Evolutionary conservation across 192 early-diverging fungal species (phyloP), one percentile per base, ranked within the genome.

Genomic region (Backusella sp.): DNA sequence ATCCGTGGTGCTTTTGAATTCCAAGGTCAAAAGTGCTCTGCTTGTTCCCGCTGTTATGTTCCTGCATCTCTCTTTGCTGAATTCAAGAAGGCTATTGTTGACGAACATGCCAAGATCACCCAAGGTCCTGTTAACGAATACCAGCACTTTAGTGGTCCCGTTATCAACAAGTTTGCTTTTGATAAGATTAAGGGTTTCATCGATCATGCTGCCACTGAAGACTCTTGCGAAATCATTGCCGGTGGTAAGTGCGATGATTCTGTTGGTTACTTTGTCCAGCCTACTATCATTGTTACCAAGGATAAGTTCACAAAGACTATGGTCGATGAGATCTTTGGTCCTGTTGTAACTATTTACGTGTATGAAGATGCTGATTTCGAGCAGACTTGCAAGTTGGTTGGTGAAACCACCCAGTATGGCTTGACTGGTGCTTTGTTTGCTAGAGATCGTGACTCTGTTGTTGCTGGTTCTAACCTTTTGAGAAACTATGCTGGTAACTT

Each of bases 21-120:
- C 92, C 93, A 94, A 83, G 98, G 98, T 42, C 98, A 99, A 85
- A 99, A 99, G 88, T 99, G 98, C 87, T 96, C 95, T 70, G 98
- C 98, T 30, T 94, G 92, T 78, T 97, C 95, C 72, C 93, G 97
- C 67, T 86, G 86, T 76, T 99, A 98, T 78, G 91, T 96, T 41
- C 95, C 98, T 59, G 90, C 93, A 70, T 92, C 88, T 80, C 83
- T 93, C 70, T 95, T 92, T 89, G 79, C 85, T 36, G 88, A 92
- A 80, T 96, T 95, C 88, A 85, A 88, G 73, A 80, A 84, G 42
- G 77, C 84, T 26, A 82, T 99, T 28, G 78, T 93, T 8, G 78
- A 77, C 4, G 90, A 93, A 53, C 89, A 89, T 74, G 86, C 86
- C 78, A 90, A 88, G 70, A 92, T 99, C 85, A 93, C 95, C 82